Evolutionary conservation across 257 asterid species (phyloP).

Genomic region (Dorcoceras hygrometricum): DNA sequence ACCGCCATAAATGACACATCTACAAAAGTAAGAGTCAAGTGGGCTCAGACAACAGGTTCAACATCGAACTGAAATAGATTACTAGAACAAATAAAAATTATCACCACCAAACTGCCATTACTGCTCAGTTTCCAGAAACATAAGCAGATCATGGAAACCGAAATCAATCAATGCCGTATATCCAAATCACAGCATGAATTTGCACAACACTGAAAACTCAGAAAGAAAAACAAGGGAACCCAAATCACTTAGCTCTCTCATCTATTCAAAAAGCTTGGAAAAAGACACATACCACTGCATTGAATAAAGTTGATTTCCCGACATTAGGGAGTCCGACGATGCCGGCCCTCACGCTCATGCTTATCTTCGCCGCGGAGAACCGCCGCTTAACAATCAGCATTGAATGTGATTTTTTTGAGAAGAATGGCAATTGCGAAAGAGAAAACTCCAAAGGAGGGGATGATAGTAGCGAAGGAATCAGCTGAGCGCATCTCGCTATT

Average conservation of each 20-base stretch:
- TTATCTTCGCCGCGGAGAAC: slow-evolving; percentile 61
- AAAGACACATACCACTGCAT: slow-evolving; percentile 74
- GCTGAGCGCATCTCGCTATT: slow-evolving; percentile 32
- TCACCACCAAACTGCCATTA: too few relatives aligned
- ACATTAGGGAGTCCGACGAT: slow-evolving; percentile 68
- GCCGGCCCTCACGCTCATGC: slow-evolving; percentile 94
- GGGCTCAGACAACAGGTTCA: too few relatives aligned
- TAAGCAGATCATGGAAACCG: too few relatives aligned
- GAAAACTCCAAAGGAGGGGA: slow-evolving; percentile 44
- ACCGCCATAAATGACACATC: background rate
- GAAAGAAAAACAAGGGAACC: background rate
- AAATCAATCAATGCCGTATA: background rate
- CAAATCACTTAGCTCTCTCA: slow-evolving; percentile 3
- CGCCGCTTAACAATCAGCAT: slow-evolving; percentile 43
- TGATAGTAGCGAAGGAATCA: slow-evolving; percentile 53
- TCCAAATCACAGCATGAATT: background rate
- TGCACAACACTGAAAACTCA: background rate
- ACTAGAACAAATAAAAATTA: too few relatives aligned
- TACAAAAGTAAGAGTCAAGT: background rate
- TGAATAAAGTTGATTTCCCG: slow-evolving; percentile 59
- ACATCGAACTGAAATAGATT: too few relatives aligned
- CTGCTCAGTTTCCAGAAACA: too few relatives aligned
- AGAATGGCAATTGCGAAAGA: slow-evolving; percentile 44
- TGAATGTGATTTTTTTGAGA: slow-evolving; percentile 39
- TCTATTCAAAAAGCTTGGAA: background rate